These are phyloP conservation scores for Pichia terricola DNA, from an alignment of 1,139 yeast species.

Conservation along the genomic window DNA sequence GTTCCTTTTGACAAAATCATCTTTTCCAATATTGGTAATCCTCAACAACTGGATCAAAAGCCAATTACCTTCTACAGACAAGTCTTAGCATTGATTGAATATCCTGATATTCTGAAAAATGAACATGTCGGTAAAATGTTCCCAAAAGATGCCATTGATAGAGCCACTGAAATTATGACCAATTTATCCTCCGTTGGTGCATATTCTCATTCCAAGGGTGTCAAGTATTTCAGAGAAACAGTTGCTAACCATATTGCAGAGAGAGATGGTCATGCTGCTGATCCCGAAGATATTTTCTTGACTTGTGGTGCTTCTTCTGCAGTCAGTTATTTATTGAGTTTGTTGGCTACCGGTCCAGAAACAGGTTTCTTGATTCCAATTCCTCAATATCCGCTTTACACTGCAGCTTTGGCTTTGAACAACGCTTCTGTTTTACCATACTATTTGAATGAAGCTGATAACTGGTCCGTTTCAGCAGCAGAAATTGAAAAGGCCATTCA, in stretches of 20 bases:
- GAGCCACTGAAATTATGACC: constrained; percentile 54
- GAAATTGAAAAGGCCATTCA: constrained; percentile 52
- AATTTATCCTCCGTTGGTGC: constrained; percentile 85
- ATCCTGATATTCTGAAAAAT: constrained; percentile 55
- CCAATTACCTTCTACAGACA: constrained; percentile 95
- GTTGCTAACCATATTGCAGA: constrained; percentile 70
- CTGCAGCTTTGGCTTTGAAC: constrained; percentile 81
- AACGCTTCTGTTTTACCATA: constrained; percentile 83
- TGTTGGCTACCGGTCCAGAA: constrained; percentile 54
- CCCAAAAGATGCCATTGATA: constrained; percentile 61
- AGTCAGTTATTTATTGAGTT: constrained; percentile 63
- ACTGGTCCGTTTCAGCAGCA: constrained; percentile 75
- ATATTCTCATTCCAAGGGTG: constrained; percentile 89
- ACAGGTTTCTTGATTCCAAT: constrained; percentile 90
- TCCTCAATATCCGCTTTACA: constrained; percentile 94
- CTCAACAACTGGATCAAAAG: constrained; percentile 89
- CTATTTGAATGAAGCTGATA: constrained; percentile 64
- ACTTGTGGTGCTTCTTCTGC: constrained; percentile 95
- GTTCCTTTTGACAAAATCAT: constrained; percentile 73
- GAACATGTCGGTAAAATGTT: constrained; percentile 29
- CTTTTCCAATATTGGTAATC: constrained; percentile 92
- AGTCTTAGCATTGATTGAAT: constrained; percentile 75
- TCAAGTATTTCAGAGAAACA: constrained; percentile 55
- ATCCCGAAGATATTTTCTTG: constrained; percentile 65
- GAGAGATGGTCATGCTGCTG: constrained; percentile 61